Conservation (phyloP, 2,329 filamentous ascomycete species). For the Penicillium sp. region DNA sequence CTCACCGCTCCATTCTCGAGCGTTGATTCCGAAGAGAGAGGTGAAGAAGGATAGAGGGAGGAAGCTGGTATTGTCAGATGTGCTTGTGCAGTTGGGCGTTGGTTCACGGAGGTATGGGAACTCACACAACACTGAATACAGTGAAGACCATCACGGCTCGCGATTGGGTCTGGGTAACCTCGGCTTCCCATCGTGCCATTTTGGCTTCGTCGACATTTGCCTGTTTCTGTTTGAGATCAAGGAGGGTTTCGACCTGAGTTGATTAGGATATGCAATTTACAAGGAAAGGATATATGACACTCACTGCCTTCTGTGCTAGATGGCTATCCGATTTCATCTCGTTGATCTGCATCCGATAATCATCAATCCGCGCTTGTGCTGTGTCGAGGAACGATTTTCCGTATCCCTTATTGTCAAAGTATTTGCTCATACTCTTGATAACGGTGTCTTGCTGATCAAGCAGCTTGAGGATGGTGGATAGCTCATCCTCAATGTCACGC, state of each 20-base stretch:
- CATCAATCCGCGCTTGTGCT: conserved; percentile 53
- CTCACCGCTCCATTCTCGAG: conserved; percentile 57
- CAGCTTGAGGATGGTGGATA: conserved; percentile 56
- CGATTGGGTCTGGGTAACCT: conserved; percentile 62
- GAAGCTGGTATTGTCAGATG: conserved; percentile 40
- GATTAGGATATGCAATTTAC: not conserved
- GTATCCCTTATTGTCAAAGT: conserved; percentile 36
- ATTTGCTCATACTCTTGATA: conserved; percentile 43
- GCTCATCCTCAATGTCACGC: conserved; percentile 64
- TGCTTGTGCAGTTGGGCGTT: no score
- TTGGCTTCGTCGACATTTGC: conserved; percentile 66
- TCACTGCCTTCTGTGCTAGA: conserved; percentile 57
- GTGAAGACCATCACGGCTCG: conserved; percentile 58
- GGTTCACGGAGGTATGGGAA: not conserved
- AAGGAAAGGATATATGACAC: conserved; percentile 11
- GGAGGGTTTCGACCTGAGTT: conserved; percentile 59
- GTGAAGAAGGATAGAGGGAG: conserved; percentile 65
- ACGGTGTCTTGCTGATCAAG: conserved; percentile 58
- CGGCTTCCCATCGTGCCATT: conserved; percentile 61
- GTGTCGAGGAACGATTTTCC: conserved; percentile 55
- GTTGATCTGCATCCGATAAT: conserved; percentile 54
- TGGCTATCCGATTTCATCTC: conserved; percentile 62
- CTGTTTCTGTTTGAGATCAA: conserved; percentile 66
- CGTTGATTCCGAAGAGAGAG: conserved; percentile 65
- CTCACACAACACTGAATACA: conserved; percentile 63